Conservation (phyloP, 306 rosid genomes). For the Ormosia semicastrata region DNA sequence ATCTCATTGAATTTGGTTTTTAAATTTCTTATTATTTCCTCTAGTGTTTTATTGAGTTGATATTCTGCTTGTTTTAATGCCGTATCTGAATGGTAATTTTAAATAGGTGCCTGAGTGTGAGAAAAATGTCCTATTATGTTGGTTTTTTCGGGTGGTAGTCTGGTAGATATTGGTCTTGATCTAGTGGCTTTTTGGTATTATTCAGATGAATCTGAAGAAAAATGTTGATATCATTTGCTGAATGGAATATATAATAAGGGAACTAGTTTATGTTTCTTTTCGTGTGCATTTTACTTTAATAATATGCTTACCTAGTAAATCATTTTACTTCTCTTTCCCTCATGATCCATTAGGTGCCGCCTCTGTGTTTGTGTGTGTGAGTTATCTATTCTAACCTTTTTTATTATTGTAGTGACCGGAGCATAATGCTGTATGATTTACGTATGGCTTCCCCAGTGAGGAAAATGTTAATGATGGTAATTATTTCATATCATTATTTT, state of each 20-base stretch:
- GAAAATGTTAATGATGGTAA: conserved; percentile 79
- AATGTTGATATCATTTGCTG: not conserved
- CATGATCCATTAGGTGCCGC: not conserved
- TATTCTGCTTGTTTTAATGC: not conserved
- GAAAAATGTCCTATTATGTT: not conserved
- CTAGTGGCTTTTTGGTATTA: not conserved
- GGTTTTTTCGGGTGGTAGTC: not conserved
- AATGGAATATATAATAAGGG: not conserved
- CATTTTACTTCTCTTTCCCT: not conserved
- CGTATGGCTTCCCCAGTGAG: conserved; percentile 69
- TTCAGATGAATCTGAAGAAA: not conserved
- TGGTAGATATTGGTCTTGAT: not conserved
- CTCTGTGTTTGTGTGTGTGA: not conserved
- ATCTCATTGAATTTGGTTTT: not conserved
- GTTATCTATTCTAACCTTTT: not conserved
- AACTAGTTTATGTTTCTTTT: not conserved
- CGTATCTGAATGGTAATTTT: not conserved
- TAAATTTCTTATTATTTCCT: not conserved
- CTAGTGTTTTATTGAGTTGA: not conserved
- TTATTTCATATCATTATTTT: conserved; percentile 15
- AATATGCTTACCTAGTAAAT: not conserved
- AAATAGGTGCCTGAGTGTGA: not conserved
- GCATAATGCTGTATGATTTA: conserved; percentile 80
- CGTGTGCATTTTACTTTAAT: not conserved
- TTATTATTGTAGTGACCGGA: conserved; percentile 68